Percentiles rank a stretch among this genome's conserved stretches.
Conservation (phyloP, 148 eudicot species). For the Chenopodium berlandieri region DNA sequence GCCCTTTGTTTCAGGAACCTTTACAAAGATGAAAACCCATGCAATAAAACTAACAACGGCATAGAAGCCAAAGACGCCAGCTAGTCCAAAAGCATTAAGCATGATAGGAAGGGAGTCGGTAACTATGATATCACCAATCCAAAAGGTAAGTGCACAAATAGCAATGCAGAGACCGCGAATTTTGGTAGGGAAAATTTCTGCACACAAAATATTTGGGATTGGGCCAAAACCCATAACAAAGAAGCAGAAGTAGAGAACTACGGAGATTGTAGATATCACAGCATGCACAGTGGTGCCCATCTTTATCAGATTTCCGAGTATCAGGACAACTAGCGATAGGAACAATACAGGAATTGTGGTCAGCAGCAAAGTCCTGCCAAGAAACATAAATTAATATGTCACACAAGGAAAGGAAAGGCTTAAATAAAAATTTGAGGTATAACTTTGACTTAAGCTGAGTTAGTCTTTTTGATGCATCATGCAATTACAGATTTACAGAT, state of each 20-base stretch:
- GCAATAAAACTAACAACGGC: slow-evolving; percentile 43
- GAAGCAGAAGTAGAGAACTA: slow-evolving; percentile 49
- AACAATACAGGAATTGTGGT: slow-evolving; percentile 47
- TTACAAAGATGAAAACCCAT: slow-evolving; percentile 49
- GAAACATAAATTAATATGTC: neutral
- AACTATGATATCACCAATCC: slow-evolving; percentile 53
- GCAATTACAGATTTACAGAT: too few species aligned
- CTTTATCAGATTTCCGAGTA: slow-evolving; percentile 41
- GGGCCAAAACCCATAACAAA: slow-evolving; percentile 63
- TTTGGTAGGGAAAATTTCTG: slow-evolving; percentile 62
- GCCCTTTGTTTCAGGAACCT: slow-evolving; percentile 65
- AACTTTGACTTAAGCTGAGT: neutral
- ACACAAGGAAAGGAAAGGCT: neutral
- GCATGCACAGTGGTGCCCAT: slow-evolving; percentile 40
- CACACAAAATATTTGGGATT: slow-evolving; percentile 51
- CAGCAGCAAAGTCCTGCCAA: slow-evolving; percentile 47
- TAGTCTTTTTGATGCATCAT: neutral
- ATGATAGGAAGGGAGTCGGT: slow-evolving; percentile 51
- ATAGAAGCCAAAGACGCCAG: slow-evolving; percentile 53
- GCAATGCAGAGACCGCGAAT: slow-evolving; percentile 64
- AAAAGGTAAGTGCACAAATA: slow-evolving; percentile 51
- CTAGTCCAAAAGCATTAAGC: slow-evolving; percentile 47
- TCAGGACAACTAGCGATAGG: slow-evolving; percentile 34
- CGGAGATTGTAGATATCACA: slow-evolving; percentile 43
- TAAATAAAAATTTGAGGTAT: neutral